Evolutionary conservation across 2,329 filamentous ascomycete species (phyloP), one percentile per base, ranked within the genome.

Genomic region (Westerdykella aurantiaca): DNA sequence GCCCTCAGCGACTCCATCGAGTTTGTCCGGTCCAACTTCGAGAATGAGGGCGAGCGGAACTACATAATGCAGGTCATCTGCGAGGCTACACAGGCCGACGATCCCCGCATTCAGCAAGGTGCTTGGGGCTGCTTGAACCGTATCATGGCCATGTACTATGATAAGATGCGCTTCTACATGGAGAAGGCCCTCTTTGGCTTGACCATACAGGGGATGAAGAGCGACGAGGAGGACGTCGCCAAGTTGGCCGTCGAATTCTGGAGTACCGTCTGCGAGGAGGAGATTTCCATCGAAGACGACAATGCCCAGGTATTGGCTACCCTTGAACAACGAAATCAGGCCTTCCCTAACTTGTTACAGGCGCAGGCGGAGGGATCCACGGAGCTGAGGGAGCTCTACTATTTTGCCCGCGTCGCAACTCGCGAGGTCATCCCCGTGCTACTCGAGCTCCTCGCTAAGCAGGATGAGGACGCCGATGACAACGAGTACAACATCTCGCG

Each of bases 21-120:
- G 70, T 98, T 98, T 63, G 91, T 98, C 46, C 82, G 89, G 54
- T 94, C 88, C 72, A 98, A 98, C 75, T 98, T 98, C 71, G 94
- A 96, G 72, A 93, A 97, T 62, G 93, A 98, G 72, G 93, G 91
- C 61, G 93, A 98, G 78, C 85, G 93, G 57, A 98, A 98, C 75
- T 98, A 97, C 76, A 98, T 98, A 65, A 98, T 98, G 93, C 93
- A 98, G 75, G 93, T 98, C 54, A 88, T 98, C 61, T 98, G 93
- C 73, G 93, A 98, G 76, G 93, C 93, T 58, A 98, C 93, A 43
- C 93, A 98, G 73, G 89, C 91, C 57, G 78, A 86, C 1, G 93
- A 98, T 69, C 81, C 80, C 46, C 82, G 89, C 64, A 94, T 98
- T 69, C 90, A 97, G 71, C 88, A 95, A 67, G 90, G 89, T 49